phyloP scores from a whole-genome alignment of 345 rosid genomes.

The Diplotaxis tenuifolia region DNA sequence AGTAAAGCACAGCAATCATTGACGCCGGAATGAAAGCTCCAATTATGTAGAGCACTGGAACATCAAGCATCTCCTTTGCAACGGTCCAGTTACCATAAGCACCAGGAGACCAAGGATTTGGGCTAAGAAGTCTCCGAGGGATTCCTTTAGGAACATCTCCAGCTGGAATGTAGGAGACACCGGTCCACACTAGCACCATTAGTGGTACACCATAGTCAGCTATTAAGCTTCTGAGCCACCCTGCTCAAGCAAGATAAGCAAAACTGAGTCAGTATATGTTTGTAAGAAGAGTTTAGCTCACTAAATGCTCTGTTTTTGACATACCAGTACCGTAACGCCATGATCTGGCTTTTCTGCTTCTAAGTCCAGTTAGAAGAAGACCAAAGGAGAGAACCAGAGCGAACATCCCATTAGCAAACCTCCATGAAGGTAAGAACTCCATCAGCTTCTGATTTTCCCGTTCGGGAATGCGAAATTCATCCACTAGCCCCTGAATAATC shows the following conservation, averaged over 20 bases:
- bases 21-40: constrained; percentile 96
- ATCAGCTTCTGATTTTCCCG: constrained; percentile 50
- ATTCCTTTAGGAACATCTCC: constrained; percentile 79
- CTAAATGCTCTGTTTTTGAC: constrained; percentile 29
- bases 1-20: constrained; percentile 95
- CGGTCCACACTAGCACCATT: constrained; percentile 95
- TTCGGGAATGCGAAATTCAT: constrained; percentile 77
- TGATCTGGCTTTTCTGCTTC: constrained; percentile 87
- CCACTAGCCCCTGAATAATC: constrained; percentile 69
- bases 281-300: constrained; percentile 17
- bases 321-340: constrained; percentile 96
- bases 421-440: constrained; percentile 72
- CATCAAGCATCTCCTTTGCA: constrained; percentile 69
- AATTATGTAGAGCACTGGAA: constrained; percentile 75
- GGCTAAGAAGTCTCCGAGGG: constrained; percentile 89
- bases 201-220: constrained; percentile 97
- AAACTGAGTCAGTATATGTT: constrained; percentile 12
- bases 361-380: constrained; percentile 72
- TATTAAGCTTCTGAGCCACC: constrained; percentile 81
- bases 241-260: constrained; percentile 38
- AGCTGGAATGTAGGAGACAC: constrained; percentile 74
- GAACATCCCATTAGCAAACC: constrained; percentile 96
- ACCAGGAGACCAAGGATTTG: constrained; percentile 96
- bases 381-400: constrained; percentile 89
- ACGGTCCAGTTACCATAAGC: constrained; percentile 93